These are phyloP conservation scores for Erodium moschatum DNA, from an alignment of 441 rosid species.

Conservation along the genomic window DNA sequence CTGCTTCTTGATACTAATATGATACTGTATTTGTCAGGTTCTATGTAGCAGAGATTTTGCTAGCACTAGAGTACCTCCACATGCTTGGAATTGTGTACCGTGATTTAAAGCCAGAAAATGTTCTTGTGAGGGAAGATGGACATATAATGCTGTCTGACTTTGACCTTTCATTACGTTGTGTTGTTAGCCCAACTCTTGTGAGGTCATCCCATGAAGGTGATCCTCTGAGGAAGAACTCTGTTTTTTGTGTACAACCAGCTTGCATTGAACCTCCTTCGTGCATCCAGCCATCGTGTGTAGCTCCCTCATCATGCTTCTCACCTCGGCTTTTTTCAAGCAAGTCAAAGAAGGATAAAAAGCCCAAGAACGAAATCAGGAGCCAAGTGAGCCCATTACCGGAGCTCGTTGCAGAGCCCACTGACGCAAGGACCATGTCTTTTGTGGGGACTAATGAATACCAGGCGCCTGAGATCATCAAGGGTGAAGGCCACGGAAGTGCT, in stretches of 20 bases:
- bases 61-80: slow-evolving; percentile 94
- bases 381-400: slow-evolving; percentile 55
- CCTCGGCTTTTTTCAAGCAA: slow-evolving; percentile 73
- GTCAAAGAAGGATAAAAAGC: slow-evolving; percentile 55
- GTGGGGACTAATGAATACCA: slow-evolving; percentile 89
- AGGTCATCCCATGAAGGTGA: slow-evolving; percentile 48
- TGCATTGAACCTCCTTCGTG: slow-evolving; percentile 87
- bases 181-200: slow-evolving; percentile 82
- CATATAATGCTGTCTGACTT: slow-evolving; percentile 98
- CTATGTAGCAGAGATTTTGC: slow-evolving; percentile 82
- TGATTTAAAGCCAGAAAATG: slow-evolving; percentile 76
- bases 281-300: slow-evolving; percentile 69
- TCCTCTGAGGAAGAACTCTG: slow-evolving; percentile 44
- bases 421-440: slow-evolving; percentile 91
- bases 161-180: slow-evolving; percentile 82
- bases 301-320: slow-evolving; percentile 83
- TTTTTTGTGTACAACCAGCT: slow-evolving; percentile 62
- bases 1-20: no score
- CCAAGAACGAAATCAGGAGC: slow-evolving; percentile 43
- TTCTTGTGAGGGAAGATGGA: slow-evolving; percentile 90
- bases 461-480: slow-evolving; percentile 71
- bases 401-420: slow-evolving; percentile 90
- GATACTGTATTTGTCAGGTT: slow-evolving; percentile 36
- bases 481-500: slow-evolving; percentile 95
- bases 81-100: slow-evolving; percentile 64